Percentiles rank a stretch among this genome's conserved stretches.
These are phyloP conservation scores for Gryganskiella cystojenkinii DNA, from an alignment of 192 early-diverging fungal genomes.

Conservation along the genomic window DNA sequence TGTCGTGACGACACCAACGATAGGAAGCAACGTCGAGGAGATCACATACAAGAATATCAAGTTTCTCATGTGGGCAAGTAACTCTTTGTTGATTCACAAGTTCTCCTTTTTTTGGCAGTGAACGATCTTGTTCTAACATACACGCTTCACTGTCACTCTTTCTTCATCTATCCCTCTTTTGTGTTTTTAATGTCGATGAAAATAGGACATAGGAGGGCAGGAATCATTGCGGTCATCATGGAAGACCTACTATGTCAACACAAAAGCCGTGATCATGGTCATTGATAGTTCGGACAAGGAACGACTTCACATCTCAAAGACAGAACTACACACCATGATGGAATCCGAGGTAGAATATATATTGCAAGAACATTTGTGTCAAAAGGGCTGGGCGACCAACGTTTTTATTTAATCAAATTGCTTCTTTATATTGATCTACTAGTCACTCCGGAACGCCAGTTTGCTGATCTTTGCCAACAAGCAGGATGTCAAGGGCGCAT, in stretches of 20 bases:
- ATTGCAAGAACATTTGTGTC: neutral
- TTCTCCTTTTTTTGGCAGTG: neutral
- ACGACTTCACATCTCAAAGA: constrained; percentile 68
- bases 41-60: constrained; percentile 76
- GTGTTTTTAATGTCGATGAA: neutral
- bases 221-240: constrained; percentile 71
- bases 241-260: constrained; percentile 74
- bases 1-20: constrained; percentile 74
- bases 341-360: constrained; percentile 64
- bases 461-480: constrained; percentile 78
- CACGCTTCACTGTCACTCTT: neutral
- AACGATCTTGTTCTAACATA: neutral
- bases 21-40: constrained; percentile 79
- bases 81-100: neutral
- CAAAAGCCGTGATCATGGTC: constrained; percentile 79
- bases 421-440: neutral
- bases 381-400: neutral
- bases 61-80: constrained; percentile 77
- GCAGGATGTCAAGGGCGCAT: constrained; percentile 72
- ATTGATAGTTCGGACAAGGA: constrained; percentile 76
- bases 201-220: constrained; percentile 70
- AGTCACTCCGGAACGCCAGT: constrained; percentile 68
- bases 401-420: neutral
- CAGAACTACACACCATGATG: constrained; percentile 76
- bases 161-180: neutral